Conservation (phyloP, 441 rosid genomes). For the Breynia disticha region DNA sequence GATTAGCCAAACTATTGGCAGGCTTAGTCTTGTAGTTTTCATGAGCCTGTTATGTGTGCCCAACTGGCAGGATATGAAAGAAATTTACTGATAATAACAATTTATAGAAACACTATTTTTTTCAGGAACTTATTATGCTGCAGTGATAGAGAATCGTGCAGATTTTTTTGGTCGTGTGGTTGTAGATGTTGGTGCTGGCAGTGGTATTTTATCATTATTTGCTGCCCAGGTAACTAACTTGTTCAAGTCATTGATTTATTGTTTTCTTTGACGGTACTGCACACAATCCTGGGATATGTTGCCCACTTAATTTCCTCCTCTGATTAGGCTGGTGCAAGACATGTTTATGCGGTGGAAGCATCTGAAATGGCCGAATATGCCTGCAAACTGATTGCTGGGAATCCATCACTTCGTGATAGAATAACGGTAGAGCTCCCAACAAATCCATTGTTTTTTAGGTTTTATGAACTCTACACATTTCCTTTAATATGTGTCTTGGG, state of each 20-base stretch:
- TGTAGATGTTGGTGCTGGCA: constrained; percentile 98
- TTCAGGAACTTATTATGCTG: constrained; percentile 92
- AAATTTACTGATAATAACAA: not conserved
- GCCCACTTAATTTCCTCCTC: constrained; percentile 7
- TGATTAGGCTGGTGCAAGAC: constrained; percentile 89
- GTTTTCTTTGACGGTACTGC: constrained; percentile 2
- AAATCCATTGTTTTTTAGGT: not conserved
- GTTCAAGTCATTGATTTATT: not conserved
- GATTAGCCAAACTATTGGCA: constrained; percentile 2
- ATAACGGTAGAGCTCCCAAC: constrained; percentile 54
- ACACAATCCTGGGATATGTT: constrained; percentile 9
- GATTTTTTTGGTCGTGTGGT: constrained; percentile 85
- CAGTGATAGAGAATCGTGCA: constrained; percentile 80
- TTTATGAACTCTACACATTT: constrained; percentile 2
- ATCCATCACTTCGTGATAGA: constrained; percentile 61
- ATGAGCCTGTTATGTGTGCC: constrained; percentile 1
- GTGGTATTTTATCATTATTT: constrained; percentile 90
- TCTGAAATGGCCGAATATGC: constrained; percentile 99
- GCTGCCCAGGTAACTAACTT: constrained; percentile 69
- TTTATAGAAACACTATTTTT: not conserved
- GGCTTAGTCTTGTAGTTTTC: not conserved
- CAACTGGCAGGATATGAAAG: not conserved
- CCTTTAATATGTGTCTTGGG: constrained; percentile 18
- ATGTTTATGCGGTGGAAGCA: constrained; percentile 96
- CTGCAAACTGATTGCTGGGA: constrained; percentile 81